phyloP scores from a whole-genome alignment of 169 alveolate genomes.

The Plasmodium reichenowi region DNA sequence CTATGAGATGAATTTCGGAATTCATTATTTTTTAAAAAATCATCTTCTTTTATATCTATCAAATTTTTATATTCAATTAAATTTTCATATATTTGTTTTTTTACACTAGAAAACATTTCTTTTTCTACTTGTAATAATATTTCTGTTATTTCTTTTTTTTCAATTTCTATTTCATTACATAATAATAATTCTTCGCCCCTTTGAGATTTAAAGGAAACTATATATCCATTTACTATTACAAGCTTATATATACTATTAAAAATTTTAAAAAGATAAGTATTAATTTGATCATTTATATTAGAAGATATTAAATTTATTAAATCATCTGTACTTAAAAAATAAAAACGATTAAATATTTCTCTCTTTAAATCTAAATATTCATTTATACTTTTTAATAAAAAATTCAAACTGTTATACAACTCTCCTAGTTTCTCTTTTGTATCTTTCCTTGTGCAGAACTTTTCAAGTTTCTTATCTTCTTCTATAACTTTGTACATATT shows the following conservation, averaged over 20 bases:
- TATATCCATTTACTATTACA: slow-evolving; percentile 62
- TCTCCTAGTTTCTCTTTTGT: slow-evolving; percentile 63
- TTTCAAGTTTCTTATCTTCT: slow-evolving; percentile 69
- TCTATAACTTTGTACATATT: slow-evolving; percentile 68
- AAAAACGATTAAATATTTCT: slow-evolving; percentile 62
- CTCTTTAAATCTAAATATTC: slow-evolving; percentile 73
- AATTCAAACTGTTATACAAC: slow-evolving; percentile 40
- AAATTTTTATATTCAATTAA: slow-evolving; percentile 70
- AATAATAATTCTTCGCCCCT: slow-evolving; percentile 60
- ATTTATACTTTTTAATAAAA: slow-evolving; percentile 60
- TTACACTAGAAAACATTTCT: slow-evolving; percentile 69
- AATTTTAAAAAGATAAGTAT: slow-evolving; percentile 68
- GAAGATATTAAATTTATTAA: slow-evolving; percentile 70
- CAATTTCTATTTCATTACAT: slow-evolving; percentile 69
- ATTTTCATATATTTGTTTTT: slow-evolving; percentile 55
- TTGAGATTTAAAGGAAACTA: slow-evolving; percentile 64
- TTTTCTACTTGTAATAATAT: slow-evolving; percentile 65
- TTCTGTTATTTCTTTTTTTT: slow-evolving; percentile 73
- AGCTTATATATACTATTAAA: slow-evolving; percentile 66
- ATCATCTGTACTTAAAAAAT: slow-evolving; percentile 73
- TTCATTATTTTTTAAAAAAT: slow-evolving; percentile 68
- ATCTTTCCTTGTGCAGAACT: slow-evolving; percentile 58
- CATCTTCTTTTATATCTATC: slow-evolving; percentile 74
- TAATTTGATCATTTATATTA: slow-evolving; percentile 70
- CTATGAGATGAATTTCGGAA: not conserved